Evolutionary conservation across 1,284 basidiomycete species (phyloP), one percentile per base, ranked within the genome.

Genomic region (Fomitopsis betulina): DNA sequence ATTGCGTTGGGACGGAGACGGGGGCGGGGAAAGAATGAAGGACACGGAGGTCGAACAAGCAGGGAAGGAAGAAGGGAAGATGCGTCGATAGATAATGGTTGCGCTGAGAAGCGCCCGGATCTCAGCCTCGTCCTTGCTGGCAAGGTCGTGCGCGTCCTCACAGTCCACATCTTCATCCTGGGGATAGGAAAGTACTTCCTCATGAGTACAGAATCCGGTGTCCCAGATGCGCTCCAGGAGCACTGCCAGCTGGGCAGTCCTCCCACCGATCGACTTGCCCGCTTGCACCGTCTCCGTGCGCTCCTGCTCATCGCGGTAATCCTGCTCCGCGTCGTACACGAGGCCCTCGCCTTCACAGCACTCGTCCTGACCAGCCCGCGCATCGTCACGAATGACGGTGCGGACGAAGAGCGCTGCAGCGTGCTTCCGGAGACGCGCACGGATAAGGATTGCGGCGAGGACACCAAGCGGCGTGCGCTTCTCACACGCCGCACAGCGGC

Each of bases 201-300:
- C 67, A 38, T 67, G 64, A 10, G 68, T 63, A 61, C 59, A 67
- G 62, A 71, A 71, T 27, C 64, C 69, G 12, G 69, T 69, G 54
- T 73, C 74, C 75, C 82, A 85, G 55, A 83, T 75, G 51, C 76
- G 73, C 67, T 86, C 85, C 38, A 89, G 72, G 12, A 77, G 68
- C 58, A 77, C 73, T 1, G 80, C 85, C 12, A 89, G 72, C 56
- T 78, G 73, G 5, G 76, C 76, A 0, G 81, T 76, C n/a, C 70
- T 64, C 0, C 85, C 85, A 5, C 86, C 85, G 12, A 90, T 76
- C 56, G 85, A 82, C 55, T 76, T 76, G 19, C 85, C 84, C 30
- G 83, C 83, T 21, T 79, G 77, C 43, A 88, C 70, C 0, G 82
- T 83, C 51, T 72, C 74, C 54, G 69, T 67, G 68, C 79, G 76